Evolutionary conservation across 1,284 basidiomycete genomes (phyloP), one percentile per base, ranked within the genome.

Genomic region (Stereum hirsutum): DNA sequence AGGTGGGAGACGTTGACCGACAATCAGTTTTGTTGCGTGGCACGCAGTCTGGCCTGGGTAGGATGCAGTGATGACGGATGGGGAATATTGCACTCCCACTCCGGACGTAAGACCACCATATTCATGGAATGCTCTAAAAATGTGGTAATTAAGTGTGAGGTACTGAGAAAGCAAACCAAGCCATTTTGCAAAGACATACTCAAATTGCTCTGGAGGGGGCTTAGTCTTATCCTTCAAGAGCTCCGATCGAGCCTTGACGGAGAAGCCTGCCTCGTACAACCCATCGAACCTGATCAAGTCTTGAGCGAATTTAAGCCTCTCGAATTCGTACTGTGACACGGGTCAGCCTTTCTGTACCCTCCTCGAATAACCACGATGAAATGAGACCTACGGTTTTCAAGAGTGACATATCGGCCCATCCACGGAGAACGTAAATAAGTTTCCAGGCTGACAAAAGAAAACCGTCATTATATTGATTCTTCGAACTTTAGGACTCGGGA

Each of bases 391-490:
- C 84, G 5, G 89, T 90, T 52, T 78, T 70, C 20, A 93, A 62
- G 8, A 93, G 61, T 0, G 73, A 74, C 2, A 71, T 64, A 31
- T 73, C 65, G 1, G 85, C 81, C 70, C 77, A 79, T 6, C 83
- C 85, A 41, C 76, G 75, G n/a, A 89, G 60, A 17, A 89, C 85
- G 41, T 85, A 75, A 1, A 67, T 69, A 35, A 92, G 54, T 56
- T 90, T 91, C 88, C 87, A 90, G 2, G 72, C 81, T 78, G 44
- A 41, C 11, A 5, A 28, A 12, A 32, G 25, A n/a, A n/a, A n/a
- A n/a, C n/a, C n/a, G n/a, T n/a, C n/a, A n/a, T n/a, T n/a, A n/a
- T n/a, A n/a, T n/a, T n/a, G n/a, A n/a, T n/a, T n/a, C 20, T 4
- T 24, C 15, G 42, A 41, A 32, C 19, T 25, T 11, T 30, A n/a